Percentiles rank a stretch among this genome's conserved stretches.
Evolutionary conservation across 805 yeast genomes (phyloP).

Genomic region (Sugiyamaella smithiae): DNA sequence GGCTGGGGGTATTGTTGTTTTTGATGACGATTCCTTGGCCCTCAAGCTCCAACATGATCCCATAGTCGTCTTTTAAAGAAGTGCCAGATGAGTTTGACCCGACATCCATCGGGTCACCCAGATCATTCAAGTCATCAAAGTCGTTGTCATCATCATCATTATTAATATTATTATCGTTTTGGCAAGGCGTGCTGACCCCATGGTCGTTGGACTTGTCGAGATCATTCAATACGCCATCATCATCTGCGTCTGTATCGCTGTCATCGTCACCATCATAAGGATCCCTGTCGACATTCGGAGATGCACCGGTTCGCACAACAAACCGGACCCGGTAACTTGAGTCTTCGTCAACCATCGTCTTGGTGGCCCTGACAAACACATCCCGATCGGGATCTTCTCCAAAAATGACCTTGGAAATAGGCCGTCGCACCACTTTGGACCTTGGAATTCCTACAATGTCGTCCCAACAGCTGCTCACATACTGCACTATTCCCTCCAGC

Average conservation of each 20-base stretch:
- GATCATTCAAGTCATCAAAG: constrained; percentile 1
- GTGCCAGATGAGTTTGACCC: constrained; percentile 1
- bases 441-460: constrained; percentile 49
- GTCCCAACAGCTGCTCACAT: constrained; percentile 77
- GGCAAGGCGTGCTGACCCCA: too few relatives aligned
- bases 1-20: constrained; percentile 61
- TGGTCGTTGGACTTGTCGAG: too few relatives aligned
- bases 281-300: background rate
- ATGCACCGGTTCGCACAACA: constrained; percentile 39
- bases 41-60: constrained; percentile 58
- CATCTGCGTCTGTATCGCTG: constrained; percentile 6
- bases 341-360: constrained; percentile 69
- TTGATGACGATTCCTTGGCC: constrained; percentile 90
- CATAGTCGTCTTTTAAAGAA: constrained; percentile 12
- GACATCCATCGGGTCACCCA: background rate
- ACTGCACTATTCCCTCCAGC: constrained; percentile 71
- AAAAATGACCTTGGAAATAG: constrained; percentile 60
- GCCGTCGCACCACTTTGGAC: constrained; percentile 51
- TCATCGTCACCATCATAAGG: constrained; percentile 9
- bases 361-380: constrained; percentile 68
- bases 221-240: background rate
- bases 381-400: constrained; percentile 62
- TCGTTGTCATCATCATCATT: constrained; percentile 12
- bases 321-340: constrained; percentile 76
- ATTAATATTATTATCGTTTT: too few relatives aligned